Base-by-base conservation (phyloP, 805 yeast genomes). In the Wickerhamiella parazyma region DNA sequence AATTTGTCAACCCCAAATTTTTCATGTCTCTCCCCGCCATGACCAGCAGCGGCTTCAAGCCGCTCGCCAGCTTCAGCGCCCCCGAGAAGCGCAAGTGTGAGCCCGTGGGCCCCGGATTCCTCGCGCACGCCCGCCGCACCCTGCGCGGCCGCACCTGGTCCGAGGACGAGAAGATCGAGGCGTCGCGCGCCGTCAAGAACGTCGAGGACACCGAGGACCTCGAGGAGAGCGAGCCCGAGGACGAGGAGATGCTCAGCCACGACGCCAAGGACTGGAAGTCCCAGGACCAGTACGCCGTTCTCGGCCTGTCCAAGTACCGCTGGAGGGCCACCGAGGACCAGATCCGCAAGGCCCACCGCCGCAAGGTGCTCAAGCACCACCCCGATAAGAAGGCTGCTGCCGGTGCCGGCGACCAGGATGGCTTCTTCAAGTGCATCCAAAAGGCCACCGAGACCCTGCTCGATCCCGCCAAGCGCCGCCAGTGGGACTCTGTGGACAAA, bases 251-350 rank as follows among this genome's bases (percentile, higher is more conserved):
- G 66, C 74, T 91, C 55, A 66, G 72, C 25, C 93, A 83, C 58
- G 97, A 91, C 62, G 95, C 98, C 60, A 81, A 94, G 73, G 95
- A 91, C 62, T 91, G 98, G 98, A 91, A 91, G 69, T 69, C 79
- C 43, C 94, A 91, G 53, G 96, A 91, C 65, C 80, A 91, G 66
- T 91, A 91, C 59, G 94, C 94, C 44, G 97, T 91, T 40, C 75
- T 91, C 66, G 97, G 98, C 51, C 71, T 91, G 57, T 78, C 94
- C 49, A 83, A 85, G 62, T 76, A 83, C 65, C 79, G 98, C 71
- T 80, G 74, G 78, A 77, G 67, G 54, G 97, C 98, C 52, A 85
- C 84, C 45, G 87, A 80, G 56, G 93, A 80, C 56, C 96, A 87
- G 66, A 78, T 91, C 60, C 80, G 94, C 68, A 80, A 86, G 64